Conservation (phyloP, 352 stramenopile genomes). For the Globisporangium parvum region DNA sequence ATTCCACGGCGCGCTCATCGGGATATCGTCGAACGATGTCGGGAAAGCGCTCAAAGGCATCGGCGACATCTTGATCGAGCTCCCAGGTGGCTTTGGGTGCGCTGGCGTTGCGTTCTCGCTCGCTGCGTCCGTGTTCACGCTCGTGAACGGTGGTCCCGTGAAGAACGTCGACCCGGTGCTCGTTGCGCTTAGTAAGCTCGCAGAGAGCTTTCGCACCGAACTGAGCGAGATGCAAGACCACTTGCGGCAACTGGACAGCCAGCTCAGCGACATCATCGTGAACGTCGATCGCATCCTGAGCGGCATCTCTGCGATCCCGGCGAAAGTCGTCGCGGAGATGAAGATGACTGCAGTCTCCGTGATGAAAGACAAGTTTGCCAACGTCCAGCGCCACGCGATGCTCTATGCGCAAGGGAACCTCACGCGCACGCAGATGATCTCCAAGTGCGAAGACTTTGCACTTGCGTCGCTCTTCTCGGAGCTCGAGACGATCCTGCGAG, state of each 20-base stretch:
- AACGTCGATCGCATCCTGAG: slow-evolving; percentile 30
- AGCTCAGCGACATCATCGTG: slow-evolving; percentile 23
- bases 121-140: slow-evolving; percentile 27
- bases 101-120: slow-evolving; percentile 41
- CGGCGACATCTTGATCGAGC: slow-evolving; percentile 25
- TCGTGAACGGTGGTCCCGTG: not conserved
- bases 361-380: slow-evolving; percentile 47
- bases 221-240: slow-evolving; percentile 23
- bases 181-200: slow-evolving; percentile 20
- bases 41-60: slow-evolving; percentile 34
- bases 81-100: slow-evolving; percentile 28
- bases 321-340: slow-evolving; percentile 43
- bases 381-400: slow-evolving; percentile 22
- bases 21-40: slow-evolving; percentile 19
- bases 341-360: slow-evolving; percentile 30
- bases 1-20: slow-evolving; percentile 33
- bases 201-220: slow-evolving; percentile 19
- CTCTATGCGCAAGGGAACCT: slow-evolving; percentile 31
- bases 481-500: slow-evolving; percentile 37
- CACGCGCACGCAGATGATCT: slow-evolving; percentile 29
- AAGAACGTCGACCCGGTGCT: slow-evolving; percentile 28
- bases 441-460: slow-evolving; percentile 46
- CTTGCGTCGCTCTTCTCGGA: slow-evolving; percentile 34
- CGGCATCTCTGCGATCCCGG: slow-evolving; percentile 28
- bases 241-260: slow-evolving; percentile 20